Evolutionary conservation across 2,329 filamentous ascomycete species (phyloP), one percentile per base, ranked within the genome.

Genomic region (Capronia epimyces): DNA sequence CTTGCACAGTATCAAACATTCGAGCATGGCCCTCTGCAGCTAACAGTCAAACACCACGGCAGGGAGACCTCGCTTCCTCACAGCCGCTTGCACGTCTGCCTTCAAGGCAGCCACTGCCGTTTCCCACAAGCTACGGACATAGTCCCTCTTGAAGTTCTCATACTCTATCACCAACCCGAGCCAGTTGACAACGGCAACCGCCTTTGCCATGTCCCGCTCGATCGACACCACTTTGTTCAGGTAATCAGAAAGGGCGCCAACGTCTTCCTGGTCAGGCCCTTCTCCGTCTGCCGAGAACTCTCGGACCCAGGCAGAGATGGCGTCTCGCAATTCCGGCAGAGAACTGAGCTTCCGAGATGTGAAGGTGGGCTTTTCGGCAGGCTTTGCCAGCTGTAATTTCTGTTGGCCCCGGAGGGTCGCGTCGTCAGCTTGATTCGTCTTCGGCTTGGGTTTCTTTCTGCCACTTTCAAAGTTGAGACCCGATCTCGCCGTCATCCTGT

Each of bases 211-310:
- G 65, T 96, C 84, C 51, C 78, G 75, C 67, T 97, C 93, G 50
- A 91, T 83, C 1, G 71, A 54, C 0, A 95, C 77, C 0, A 97
- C 87, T 21, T 77, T 78, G 3, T 66, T 73, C 24, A 97, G 67
- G 66, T 95, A 97, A 63, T 74, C 78, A 47, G 77, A 80, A 53
- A 97, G 74, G 31, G 90, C 82, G 34, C 76, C 77, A 0, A 91
- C 83, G 67, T 98, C 93, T 50, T 86, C 82, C 0, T 70, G 69
- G 67, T 93, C 89, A 1, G 93, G 93, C 0, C 87, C 89, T 67
- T 93, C 89, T 0, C 86, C 89, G 2, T 90, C 84, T 3, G 75
- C 74, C 29, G 68, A 72, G 54, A 91, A 95, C 53, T 84, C 82
- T 2, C 71, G 65, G 57, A 89, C 78, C 93, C 93, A 98, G 3